These are phyloP conservation scores for Thraustochytrium striatum DNA, from an alignment of 352 stramenopile species.

Conservation along the genomic window DNA sequence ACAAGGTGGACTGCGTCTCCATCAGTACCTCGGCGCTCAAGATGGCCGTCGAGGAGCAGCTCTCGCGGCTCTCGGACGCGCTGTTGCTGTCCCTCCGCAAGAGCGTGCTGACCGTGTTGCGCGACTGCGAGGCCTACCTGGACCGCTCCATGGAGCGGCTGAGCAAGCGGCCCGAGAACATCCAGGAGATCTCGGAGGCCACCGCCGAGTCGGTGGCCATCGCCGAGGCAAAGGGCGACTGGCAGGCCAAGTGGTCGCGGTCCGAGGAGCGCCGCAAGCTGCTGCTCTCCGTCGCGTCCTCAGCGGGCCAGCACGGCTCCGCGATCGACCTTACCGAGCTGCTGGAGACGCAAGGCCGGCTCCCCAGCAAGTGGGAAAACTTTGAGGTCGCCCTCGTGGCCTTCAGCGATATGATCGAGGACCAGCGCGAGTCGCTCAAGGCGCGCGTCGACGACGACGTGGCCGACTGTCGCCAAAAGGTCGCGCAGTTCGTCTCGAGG, in stretches of 20 bases:
- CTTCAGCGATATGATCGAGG: slow-evolving; percentile 91
- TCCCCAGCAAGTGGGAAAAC: slow-evolving; percentile 81
- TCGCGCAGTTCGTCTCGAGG: slow-evolving; percentile 81
- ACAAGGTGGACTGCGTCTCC: slow-evolving; percentile 82
- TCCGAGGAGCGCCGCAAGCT: slow-evolving; percentile 78
- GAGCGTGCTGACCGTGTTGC: slow-evolving; percentile 69
- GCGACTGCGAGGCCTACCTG: slow-evolving; percentile 79
- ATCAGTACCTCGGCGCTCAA: slow-evolving; percentile 82
- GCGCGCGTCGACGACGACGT: slow-evolving; percentile 77
- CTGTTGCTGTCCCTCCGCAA: slow-evolving; percentile 76
- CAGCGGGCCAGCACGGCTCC: background rate
- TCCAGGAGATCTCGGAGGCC: slow-evolving; percentile 81
- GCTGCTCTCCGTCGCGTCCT: slow-evolving; percentile 60
- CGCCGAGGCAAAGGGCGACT: slow-evolving; percentile 61
- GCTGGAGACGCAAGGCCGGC: slow-evolving; percentile 55
- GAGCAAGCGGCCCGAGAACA: slow-evolving; percentile 75
- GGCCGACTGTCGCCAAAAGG: slow-evolving; percentile 75
- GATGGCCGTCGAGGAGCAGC: slow-evolving; percentile 69
- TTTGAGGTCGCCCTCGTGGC: slow-evolving; percentile 87
- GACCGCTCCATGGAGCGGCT: slow-evolving; percentile 78
- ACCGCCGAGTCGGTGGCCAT: slow-evolving; percentile 83
- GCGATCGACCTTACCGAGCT: slow-evolving; percentile 70
- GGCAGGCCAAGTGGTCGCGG: slow-evolving; percentile 65
- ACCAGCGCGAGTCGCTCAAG: slow-evolving; percentile 84
- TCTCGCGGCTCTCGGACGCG: slow-evolving; percentile 75